These are phyloP conservation scores for Xylaria digitata DNA, from an alignment of 2,329 filamentous ascomycete species.

Conservation along the genomic window DNA sequence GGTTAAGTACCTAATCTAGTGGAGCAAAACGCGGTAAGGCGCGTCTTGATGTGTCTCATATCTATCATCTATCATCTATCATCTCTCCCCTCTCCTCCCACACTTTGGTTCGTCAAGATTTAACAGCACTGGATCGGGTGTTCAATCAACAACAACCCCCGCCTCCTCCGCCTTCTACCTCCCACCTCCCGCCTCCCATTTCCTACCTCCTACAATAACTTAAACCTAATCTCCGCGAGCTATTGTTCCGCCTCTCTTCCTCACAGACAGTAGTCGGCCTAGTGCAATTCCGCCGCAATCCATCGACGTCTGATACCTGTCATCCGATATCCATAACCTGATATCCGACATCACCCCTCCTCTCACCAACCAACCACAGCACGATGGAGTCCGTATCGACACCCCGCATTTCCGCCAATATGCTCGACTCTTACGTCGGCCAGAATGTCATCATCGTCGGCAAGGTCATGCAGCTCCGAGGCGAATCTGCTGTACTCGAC, in stretches of 20 bases:
- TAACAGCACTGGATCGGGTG: not conserved
- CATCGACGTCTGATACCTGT: conserved; percentile 1
- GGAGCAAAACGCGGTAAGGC: conserved; percentile 12
- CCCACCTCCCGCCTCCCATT: no score
- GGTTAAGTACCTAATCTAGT: not conserved
- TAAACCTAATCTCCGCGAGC: not conserved
- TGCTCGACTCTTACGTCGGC: conserved; percentile 80
- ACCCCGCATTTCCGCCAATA: conserved; percentile 83
- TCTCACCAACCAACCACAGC: conserved; percentile 1
- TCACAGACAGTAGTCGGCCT: not conserved
- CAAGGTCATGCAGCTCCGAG: conserved; percentile 83
- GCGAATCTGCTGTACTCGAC: conserved; percentile 83
- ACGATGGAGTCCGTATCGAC: conserved; percentile 77
- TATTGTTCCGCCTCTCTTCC: not conserved
- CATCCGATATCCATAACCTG: conserved; percentile 8
- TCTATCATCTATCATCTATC: not conserved
- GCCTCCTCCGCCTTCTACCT: not conserved
- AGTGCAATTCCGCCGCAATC: not conserved
- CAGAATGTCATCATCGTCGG: conserved; percentile 87
- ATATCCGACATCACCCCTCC: not conserved
- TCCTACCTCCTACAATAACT: not conserved
- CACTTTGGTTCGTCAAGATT: no score
- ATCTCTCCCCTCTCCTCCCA: no score
- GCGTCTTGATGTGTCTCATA: not conserved
- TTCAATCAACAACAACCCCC: not conserved